Conservation (phyloP, 176 grass and related monocot species). For the Oryza glumipatula region DNA sequence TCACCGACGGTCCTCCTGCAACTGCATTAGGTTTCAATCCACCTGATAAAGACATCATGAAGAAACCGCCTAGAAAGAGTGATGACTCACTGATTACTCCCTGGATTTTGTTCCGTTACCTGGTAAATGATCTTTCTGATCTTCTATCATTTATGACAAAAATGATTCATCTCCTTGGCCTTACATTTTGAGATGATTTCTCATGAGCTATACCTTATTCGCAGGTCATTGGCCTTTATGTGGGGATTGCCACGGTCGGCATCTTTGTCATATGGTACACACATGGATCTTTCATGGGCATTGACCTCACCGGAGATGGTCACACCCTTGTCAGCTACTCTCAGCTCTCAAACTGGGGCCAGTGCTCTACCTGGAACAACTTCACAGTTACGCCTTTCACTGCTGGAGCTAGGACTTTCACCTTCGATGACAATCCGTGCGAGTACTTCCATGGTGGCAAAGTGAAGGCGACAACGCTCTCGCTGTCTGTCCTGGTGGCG, state of each 20-base stretch:
- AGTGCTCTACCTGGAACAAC: constrained; percentile 77
- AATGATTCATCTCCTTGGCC: not conserved
- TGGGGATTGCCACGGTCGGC: constrained; percentile 82
- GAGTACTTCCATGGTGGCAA: constrained; percentile 91
- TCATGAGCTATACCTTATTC: not conserved
- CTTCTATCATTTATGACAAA: not conserved
- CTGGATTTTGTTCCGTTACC: constrained; percentile 96
- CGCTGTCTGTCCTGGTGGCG: constrained; percentile 79
- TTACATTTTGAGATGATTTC: not conserved
- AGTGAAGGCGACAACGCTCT: constrained; percentile 92
- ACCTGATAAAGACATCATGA: constrained; percentile 98
- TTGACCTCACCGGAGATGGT: constrained; percentile 85
- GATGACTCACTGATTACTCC: constrained; percentile 90
- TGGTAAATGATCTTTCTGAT: constrained; percentile 53
- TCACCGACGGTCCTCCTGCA: constrained; percentile 92
- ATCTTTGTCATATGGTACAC: constrained; percentile 98
- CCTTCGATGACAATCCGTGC: constrained; percentile 71
- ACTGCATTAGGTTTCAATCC: constrained; percentile 98
- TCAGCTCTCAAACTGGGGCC: constrained; percentile 93
- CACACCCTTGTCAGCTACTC: constrained; percentile 89
- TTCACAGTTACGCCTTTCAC: constrained; percentile 80
- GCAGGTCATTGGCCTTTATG: constrained; percentile 82
- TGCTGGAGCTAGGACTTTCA: constrained; percentile 68
- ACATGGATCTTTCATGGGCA: constrained; percentile 92
- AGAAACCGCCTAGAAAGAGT: constrained; percentile 85